Percentiles rank a stretch among this genome's conserved stretches.
Evolutionary conservation across 2,329 filamentous ascomycete genomes (phyloP).

Genomic region (Monosporascus sp.): DNA sequence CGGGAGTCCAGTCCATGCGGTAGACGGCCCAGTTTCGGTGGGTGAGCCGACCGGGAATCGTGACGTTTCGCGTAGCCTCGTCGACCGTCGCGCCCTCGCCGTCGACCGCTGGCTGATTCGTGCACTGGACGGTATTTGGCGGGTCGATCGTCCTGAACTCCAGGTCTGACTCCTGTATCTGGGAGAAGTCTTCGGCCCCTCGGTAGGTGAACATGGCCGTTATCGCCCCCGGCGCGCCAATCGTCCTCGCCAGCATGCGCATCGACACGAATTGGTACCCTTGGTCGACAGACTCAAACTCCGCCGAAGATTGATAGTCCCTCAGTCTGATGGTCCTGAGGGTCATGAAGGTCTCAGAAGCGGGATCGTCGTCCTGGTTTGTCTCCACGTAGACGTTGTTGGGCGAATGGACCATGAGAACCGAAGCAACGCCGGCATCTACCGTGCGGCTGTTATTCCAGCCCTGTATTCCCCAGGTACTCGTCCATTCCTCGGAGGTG

Average conservation of each 20-base stretch:
- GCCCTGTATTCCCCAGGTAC: constrained; percentile 28
- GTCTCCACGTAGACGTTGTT: constrained; percentile 43
- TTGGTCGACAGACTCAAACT: constrained; percentile 37
- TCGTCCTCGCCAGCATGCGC: constrained; percentile 47
- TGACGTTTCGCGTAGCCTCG: constrained; percentile 43
- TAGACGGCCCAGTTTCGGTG: constrained; percentile 57
- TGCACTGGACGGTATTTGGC: constrained; percentile 45
- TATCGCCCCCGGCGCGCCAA: constrained; percentile 43
- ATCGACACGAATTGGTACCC: constrained; percentile 38
- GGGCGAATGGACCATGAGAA: constrained; percentile 33
- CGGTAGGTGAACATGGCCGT: constrained; percentile 51
- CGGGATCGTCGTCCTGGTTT: constrained; percentile 28
- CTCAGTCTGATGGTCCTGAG: constrained; percentile 41
- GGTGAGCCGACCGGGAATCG: constrained; percentile 34
- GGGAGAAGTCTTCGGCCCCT: constrained; percentile 28
- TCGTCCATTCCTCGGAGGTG: constrained; percentile 21
- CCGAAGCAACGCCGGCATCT: constrained; percentile 24
- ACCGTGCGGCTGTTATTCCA: constrained; percentile 31
- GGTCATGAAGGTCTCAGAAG: constrained; percentile 41
- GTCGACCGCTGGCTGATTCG: constrained; percentile 54
- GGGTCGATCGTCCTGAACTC: constrained; percentile 47
- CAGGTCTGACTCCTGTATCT: constrained; percentile 48
- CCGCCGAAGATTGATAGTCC: constrained; percentile 42
- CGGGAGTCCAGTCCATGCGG: constrained; percentile 55
- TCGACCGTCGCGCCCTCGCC: constrained; percentile 38